phyloP scores from a whole-genome alignment of 2,329 filamentous ascomycete genomes.

The Talaromyces sp. region DNA sequence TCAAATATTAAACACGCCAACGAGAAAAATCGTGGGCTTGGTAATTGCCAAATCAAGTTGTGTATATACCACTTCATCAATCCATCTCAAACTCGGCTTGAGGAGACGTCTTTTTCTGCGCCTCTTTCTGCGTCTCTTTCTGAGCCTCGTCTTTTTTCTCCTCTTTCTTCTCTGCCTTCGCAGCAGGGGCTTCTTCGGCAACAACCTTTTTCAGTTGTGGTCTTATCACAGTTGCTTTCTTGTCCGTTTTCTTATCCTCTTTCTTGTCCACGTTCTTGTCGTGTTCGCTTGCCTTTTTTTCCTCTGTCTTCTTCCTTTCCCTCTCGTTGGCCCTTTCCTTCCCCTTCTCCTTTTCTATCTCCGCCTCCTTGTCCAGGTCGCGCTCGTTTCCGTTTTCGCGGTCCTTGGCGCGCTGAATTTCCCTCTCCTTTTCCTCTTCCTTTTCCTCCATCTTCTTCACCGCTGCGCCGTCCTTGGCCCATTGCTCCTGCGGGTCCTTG shows the following conservation, averaged over 20 bases:
- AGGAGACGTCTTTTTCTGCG: not conserved
- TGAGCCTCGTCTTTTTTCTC: not conserved
- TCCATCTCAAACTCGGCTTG: not conserved
- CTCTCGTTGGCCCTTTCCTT: not conserved
- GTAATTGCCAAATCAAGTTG: not conserved
- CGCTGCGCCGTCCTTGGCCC: conserved; percentile 82
- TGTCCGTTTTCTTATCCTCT: not conserved
- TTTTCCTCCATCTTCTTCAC: conserved; percentile 64
- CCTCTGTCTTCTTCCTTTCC: conserved; percentile 22
- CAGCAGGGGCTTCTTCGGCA: conserved; percentile 19
- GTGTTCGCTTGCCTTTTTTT: conserved; percentile 9
- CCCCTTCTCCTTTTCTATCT: not conserved
- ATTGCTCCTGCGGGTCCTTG: conserved; percentile 68
- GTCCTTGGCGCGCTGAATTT: not conserved
- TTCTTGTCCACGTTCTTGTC: not conserved
- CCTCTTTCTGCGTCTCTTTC: not conserved
- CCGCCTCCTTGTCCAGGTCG: not conserved
- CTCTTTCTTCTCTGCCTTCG: conserved; percentile 14
- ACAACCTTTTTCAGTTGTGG: conserved; percentile 12
- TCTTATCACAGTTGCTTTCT: not conserved
- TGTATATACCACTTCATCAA: not conserved
- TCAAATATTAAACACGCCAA: not conserved
- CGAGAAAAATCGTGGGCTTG: not conserved
- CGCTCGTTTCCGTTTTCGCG: not conserved
- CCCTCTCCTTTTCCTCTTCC: conserved; percentile 34